Base-by-base conservation (phyloP, 768 basidiomycete genomes). In the Arthromyces matolae region DNA sequence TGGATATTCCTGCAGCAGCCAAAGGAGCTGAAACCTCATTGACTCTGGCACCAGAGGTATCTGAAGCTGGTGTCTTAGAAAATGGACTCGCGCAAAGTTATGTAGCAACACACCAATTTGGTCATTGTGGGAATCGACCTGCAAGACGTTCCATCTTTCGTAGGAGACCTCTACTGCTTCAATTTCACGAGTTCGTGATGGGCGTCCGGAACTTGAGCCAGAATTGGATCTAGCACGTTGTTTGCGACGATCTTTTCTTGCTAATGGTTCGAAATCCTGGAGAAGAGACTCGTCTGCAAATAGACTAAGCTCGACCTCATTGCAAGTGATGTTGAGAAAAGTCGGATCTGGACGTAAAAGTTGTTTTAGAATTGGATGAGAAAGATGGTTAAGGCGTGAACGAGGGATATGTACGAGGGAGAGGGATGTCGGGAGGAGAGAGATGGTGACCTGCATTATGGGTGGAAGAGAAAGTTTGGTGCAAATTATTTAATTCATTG, bases 41-140 rank as follows among this genome's bases (percentile, higher is more conserved):
- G 0, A 89, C 80, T 37, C 88, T 76, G 16, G 83, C 81, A 10
- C 86, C 86, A 5, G 84, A 81, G 51, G 76, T 80, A 60, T 83
- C 84, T 86, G 54, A 2, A 32, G 33, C 19, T 24, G 35, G 35
- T 32, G 27, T 6, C 7, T 37, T 42, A 52, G 38, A 32, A 29
- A 37, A 45, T 44, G 52, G 31, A 34, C 42, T 49, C 46, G 23
- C 25, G 10, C 32, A 52, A 51, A 51, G 20, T 24, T 43, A 27
- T 40, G 23, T 18, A 38, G 39, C 32, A 42, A 68, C 73, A 43
- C 48, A 84, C 86, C 84, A 31, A 83, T 71, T 49, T 77, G 76
- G 60, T 88, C 81, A 22, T 78, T 84, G 63, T 89, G 87, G 0
- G 85, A 85, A 63, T 89, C 87, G 45, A 91, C 83, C 64, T 90